Evolutionary conservation across 805 yeast genomes (phyloP), one percentile per base, ranked within the genome.

Genomic region (Alloascoidea africana): DNA sequence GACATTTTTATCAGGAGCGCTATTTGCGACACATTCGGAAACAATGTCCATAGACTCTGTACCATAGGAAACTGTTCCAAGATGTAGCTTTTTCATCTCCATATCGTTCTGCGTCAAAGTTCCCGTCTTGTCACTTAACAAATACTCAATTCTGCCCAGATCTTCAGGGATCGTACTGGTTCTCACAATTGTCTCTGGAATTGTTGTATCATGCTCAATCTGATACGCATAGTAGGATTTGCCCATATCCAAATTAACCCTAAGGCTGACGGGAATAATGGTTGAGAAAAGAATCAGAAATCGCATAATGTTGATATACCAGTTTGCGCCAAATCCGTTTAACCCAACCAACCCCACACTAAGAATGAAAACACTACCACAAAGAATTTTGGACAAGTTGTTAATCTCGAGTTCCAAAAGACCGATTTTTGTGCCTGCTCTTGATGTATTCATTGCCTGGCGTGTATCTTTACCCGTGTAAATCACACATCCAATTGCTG

Each of bases 161-260:
- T 91, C 99, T 56, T 91, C 99, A 1, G 98, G 98, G 34, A 91
- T 91, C 0, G 98, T 93, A 40, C 96, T 84, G 1, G 98, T 91
- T 52, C 99, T 73, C 3, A 93, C 99, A 38, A 93, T 74, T 0
- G 97, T 87, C 4, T 76, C 84, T 2, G 84, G 77, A 14, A 91
- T 91, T 3, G 75, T 66, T 13, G 53, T 45, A 54, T 91, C 99
- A 43, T 83, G 86, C 54, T 91, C 94, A 44, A 93, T 91, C 54
- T 91, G 96, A 42, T 83, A 76, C 1, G 97, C 96, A 52, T 91
- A 91, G 2, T 91, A 96, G 0, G 95, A 78, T 55, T 91, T 91
- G 5, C 96, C 98, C 51, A 91, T 69, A 55, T 91, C 99, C 32
- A 91, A 62, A 54, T 91, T 91, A 32, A 91, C 99, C 48, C 99